Conservation (phyloP, 192 early-diverging fungal species). For the Lobosporangium transversale region DNA sequence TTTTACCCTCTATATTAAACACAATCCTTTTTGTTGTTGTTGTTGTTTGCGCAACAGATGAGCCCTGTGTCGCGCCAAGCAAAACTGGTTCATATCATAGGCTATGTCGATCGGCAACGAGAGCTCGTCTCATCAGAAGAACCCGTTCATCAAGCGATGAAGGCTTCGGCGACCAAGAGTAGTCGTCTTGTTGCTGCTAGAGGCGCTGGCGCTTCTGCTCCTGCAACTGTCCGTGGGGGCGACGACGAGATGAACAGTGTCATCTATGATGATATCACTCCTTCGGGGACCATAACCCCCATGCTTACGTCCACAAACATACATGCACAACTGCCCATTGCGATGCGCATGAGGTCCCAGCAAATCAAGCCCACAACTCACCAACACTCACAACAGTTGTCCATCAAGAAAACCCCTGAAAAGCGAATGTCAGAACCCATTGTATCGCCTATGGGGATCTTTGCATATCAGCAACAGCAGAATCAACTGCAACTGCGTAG, state of each 20-base stretch:
- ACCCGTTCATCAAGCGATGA: neutral
- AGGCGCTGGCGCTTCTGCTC: neutral
- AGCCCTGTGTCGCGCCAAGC: constrained; percentile 44
- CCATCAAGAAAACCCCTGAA: neutral
- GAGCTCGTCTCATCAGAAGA: constrained; percentile 35
- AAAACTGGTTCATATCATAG: constrained; percentile 38
- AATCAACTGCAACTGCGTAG: neutral
- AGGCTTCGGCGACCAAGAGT: neutral
- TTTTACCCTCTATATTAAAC: too few relatives aligned
- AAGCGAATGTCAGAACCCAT: constrained; percentile 2
- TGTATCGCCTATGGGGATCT: neutral
- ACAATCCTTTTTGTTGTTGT: too few relatives aligned
- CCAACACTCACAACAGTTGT: neutral
- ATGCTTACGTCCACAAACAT: neutral
- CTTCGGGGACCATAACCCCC: neutral
- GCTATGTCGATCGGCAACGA: constrained; percentile 38
- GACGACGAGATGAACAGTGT: too few relatives aligned
- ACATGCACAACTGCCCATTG: neutral
- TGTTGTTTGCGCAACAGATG: constrained; percentile 20
- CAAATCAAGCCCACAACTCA: neutral
- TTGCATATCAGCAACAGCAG: neutral
- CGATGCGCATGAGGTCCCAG: neutral
- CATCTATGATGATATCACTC: too few relatives aligned
- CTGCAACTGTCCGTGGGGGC: neutral
- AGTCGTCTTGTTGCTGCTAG: neutral